Percentiles rank a stretch among this genome's conserved stretches.
These are phyloP conservation scores for Malus hybrid DNA, from an alignment of 331 rosid species.

Conservation along the genomic window DNA sequence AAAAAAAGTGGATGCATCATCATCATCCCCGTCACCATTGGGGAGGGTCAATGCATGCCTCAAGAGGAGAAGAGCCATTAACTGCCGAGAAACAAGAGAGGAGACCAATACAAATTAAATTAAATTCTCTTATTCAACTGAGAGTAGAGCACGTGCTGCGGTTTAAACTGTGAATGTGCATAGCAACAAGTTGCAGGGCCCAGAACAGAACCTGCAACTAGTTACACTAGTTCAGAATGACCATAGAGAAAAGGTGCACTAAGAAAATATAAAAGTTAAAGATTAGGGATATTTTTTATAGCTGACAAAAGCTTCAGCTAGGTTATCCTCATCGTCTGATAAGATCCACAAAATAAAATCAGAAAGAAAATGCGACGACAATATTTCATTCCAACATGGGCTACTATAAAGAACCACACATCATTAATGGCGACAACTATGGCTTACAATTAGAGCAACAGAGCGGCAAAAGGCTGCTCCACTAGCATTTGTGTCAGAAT, in stretches of 20 bases:
- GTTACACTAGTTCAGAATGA: background rate
- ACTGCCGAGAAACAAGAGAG: conserved; percentile 28
- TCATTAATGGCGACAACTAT: background rate
- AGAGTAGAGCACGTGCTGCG: background rate
- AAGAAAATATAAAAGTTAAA: background rate
- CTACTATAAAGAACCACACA: background rate
- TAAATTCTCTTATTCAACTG: background rate
- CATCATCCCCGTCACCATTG: conserved; percentile 41
- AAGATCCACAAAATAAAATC: background rate
- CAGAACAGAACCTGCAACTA: background rate
- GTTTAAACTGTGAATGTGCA: background rate
- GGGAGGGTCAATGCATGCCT: conserved; percentile 47
- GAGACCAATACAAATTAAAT: background rate
- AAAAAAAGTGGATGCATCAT: conserved; percentile 40
- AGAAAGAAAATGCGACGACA: background rate
- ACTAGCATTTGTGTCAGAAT: conserved; percentile 27
- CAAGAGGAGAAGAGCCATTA: conserved; percentile 51
- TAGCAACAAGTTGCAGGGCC: background rate
- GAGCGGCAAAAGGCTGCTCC: conserved; percentile 47
- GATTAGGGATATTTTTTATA: background rate
- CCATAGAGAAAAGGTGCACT: background rate
- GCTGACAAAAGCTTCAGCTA: background rate
- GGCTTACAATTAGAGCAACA: conserved; percentile 44
- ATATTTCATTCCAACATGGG: background rate
- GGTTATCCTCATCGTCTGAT: background rate